Base-by-base conservation (phyloP, 140 eudicot genomes). In the Stevia rebaudiana region DNA sequence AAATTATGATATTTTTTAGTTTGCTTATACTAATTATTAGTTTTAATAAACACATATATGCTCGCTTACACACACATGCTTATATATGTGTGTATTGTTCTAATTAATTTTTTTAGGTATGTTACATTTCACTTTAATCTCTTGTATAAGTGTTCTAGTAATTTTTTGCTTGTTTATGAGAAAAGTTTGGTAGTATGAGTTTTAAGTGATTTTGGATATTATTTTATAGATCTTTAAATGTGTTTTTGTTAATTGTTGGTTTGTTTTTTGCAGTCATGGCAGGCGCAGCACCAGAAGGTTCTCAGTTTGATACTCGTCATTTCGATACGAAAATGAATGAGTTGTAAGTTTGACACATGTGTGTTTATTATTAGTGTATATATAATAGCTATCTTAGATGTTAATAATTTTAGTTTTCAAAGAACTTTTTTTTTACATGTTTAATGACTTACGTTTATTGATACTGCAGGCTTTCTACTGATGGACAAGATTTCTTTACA, bases 401-500 rank as follows among this genome's bases (percentile, higher is more conserved):
- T 24, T 48, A 22, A 22, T 24, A 10, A 6, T 4, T 12, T 5
- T 15, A 19, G 46, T 69, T 3, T 55, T 55, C 7, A 4, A n/a
- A 47, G 30, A 30, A 28, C 18, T 11, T 15, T 24, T 17, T 1
- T 61, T 40, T 8, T 24, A 37, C 43, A 11, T 18, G 9, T 41
- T 41, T 63, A 49, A 12, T 63, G n/a, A 52, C 54, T n/a, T 37
- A 3, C 13, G 19, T 28, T 13, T 58, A n/a, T 39, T 58, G 19
- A 18, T 69, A 23, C 28, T 63, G 44, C 63, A 86, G 95, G 73
- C 87, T 80, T n/a, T 68, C 76, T 31, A 78, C 76, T 24, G 89
- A 80, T 15, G 89, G 95, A 10, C 77, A 80, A 36, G 95, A 86
- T 8, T 86, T 86, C 65, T 83, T 86, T 59, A 83, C 87, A 18